Evolutionary conservation across 192 early-diverging fungal species (phyloP), one percentile per base, ranked within the genome.

Genomic region (Coemansia reversa): DNA sequence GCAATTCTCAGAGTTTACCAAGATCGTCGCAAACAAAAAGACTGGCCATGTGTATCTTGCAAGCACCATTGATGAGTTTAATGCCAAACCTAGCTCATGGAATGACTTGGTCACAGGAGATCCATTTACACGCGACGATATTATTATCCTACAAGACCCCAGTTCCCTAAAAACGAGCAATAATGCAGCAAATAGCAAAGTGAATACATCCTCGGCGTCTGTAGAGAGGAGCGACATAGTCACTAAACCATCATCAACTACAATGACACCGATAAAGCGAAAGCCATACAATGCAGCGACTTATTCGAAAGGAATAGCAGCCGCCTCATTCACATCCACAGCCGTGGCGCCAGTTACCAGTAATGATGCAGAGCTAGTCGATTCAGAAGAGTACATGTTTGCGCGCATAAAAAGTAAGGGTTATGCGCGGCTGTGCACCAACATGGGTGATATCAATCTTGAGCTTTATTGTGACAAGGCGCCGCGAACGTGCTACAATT

Each of bases 401-500:
- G 85, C 84, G 29, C 76, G 87, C 22, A 89, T 98, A 67, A 92
- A 92, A 60, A 76, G 76, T 19, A 95, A 92, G 60, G 94, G 87
- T 4, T 91, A 90, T 58, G 91, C 81, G 24, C 84, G 83, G 22
- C 85, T 98, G 14, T 61, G 83, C 22, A 98, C 96, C 30, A 94
- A 88, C 63, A 77, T 93, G 1, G 72, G 71, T 11, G 54, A 68
- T 29, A 67, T 81, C 45, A 62, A 67, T 39, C 35, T 71, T 9
- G 67, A 71, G 53, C 57, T 74, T 20, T 55, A 72, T 61, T 82
- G 71, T 61, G 67, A 50, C 50, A 74, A 86, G 74, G 85, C 92
- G 4, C 97, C 97, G 14, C 80, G 88, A 6, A 87, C 97, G 4
- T 95, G 93, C 64, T 91, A 92, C 74, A 99, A 99, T 72, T 94